Evolutionary conservation across 345 rosid genomes (phyloP).

Genomic region (Arabidopsis arenosa): DNA sequence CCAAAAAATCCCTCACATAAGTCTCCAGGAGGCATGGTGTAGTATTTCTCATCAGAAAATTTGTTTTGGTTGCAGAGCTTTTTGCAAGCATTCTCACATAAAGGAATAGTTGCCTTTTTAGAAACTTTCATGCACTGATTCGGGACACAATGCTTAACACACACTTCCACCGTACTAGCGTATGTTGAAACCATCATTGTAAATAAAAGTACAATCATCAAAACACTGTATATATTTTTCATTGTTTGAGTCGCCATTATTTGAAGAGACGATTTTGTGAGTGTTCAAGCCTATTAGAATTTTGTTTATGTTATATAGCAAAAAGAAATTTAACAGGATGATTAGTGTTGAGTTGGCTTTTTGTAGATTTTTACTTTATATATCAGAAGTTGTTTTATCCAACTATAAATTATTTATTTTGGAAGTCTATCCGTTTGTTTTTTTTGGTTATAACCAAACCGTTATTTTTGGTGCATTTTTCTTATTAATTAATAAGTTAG

Average conservation of each 20-base stretch:
- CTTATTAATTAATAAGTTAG: too few relatives aligned
- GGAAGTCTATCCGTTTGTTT: background rate
- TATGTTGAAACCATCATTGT: conserved; percentile 6
- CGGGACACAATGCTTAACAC: conserved; percentile 3
- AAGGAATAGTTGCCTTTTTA: background rate
- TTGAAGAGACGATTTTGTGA: background rate
- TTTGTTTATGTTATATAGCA: background rate
- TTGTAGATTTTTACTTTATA: background rate
- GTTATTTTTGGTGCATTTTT: too few relatives aligned
- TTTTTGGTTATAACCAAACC: background rate
- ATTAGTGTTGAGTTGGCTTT: background rate
- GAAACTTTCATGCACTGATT: conserved; percentile 4
- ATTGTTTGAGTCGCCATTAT: background rate
- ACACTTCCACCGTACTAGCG: background rate
- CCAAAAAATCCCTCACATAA: too few relatives aligned
- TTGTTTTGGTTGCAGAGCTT: background rate
- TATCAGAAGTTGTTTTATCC: conserved; percentile 1
- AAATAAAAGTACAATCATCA: background rate
- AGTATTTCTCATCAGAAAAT: background rate
- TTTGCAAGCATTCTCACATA: conserved; percentile 5
- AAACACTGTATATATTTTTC: background rate
- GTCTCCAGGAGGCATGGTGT: too few relatives aligned
- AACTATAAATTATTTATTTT: background rate
- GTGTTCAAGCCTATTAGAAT: background rate
- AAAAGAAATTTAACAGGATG: background rate